Base-by-base conservation (phyloP, 257 asterid species). In the Fraxinus excelsior region DNA sequence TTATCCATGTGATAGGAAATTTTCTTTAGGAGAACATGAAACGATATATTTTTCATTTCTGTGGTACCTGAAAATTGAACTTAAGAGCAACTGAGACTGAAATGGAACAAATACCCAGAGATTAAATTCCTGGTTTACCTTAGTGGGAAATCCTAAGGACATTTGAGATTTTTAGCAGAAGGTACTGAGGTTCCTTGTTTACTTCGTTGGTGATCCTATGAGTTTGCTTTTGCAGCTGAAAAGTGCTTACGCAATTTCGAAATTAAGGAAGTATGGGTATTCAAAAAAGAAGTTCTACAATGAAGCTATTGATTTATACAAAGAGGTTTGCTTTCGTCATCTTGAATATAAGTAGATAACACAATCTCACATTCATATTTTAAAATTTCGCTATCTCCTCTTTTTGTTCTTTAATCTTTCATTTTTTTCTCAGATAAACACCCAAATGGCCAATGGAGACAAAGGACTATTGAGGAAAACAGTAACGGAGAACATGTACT, bases 401-500 rank as follows among this genome's bases (percentile, higher is more conserved):
- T 38, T 79, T 80, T 80, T 83, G 5, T 82, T 74, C 12, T 29
- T 31, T 79, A 72, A 34, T 56, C 26, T 40, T 12, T 42, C 44
- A 7, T 9, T 38, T 3, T 3, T 8, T 8, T 38, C 44, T 85
- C 90, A 95, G 99, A 95, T 95, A 87, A 95, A 89, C 84, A 81
- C 86, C 65, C 94, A 78, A 70, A 87, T 91, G 80, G 99, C 99
- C 81, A 89, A 85, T 72, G 97, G 99, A 78, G 95, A 93, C 86
- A 94, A 92, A 80, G 85, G 73, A 81, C 77, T 84, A 46, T 78
- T 94, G 88, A 90, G 98, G 84, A 94, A 89, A 87, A 80, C 71
- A 75, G 97, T 87, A 73, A 92, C 99, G 8, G 99, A 94, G 83
- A 86, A 83, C 67, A 92, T 94, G 99, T 90, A 88, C 86, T 92